Evolutionary conservation across 2,329 filamentous ascomycete species (phyloP), one percentile per base, ranked within the genome.

Genomic region (Alternaria angustiovoidea): DNA sequence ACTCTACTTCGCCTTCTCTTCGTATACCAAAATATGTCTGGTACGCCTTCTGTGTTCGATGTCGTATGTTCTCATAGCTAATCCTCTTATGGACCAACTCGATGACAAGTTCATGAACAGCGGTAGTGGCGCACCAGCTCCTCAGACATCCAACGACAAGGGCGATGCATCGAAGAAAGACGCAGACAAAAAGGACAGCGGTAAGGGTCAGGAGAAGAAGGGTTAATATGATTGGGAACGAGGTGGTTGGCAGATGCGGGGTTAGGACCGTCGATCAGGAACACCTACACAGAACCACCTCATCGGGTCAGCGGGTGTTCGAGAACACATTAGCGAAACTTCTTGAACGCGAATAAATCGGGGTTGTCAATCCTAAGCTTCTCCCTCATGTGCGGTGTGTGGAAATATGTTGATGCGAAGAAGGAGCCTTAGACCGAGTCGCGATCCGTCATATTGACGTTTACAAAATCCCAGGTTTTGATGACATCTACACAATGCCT

Each of bases 71-170:
- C 30, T 24, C 12, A 5, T 38, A 34, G 11, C 20, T 55, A 3
- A 55, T 22, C 14, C 1, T 32, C 4, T 32, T 6, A 7, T 22
- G 48, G 53, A 55, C 43, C 53, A 55, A 30, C 53, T 55, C 32
- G 53, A 55, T 24, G 53, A 55, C 53, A 41, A 39, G 42, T 55
- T 55, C 43, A 48, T 38, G 42, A 55, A 55, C 16, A 24, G 20
- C 34, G 36, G 36, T 18, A 34, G 34, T 22, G 18, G 42, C 20
- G 53, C 53, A 24, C 42, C 43, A 14, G 42, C 42, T 16, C 42
- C 30, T 11, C 46, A 38, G 24, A 32, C 32, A n/a, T 44, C 44
- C 9, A 43, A 43, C 24, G 53, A 30, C 12, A 55, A 55, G 24
- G 34, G 32, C 3, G 43, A 48, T 41, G 18, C 53, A 20, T 48